Evolutionary conservation across 2,329 filamentous ascomycete genomes (phyloP).

Genomic region (Hypoxylon sp.): DNA sequence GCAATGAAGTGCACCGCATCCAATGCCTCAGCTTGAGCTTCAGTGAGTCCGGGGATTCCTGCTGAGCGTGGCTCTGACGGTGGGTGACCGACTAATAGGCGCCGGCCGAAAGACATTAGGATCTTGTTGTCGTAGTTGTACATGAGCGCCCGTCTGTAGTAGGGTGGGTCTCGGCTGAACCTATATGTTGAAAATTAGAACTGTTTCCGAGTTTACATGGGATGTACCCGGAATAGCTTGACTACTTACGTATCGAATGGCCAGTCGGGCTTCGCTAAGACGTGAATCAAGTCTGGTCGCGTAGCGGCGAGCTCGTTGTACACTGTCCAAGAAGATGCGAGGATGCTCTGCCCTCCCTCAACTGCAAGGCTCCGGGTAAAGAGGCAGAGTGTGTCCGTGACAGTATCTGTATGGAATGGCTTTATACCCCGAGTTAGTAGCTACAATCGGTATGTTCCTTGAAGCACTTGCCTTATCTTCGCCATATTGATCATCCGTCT

Average conservation of each 20-base stretch:
- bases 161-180: constrained; percentile 2
- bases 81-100: not conserved
- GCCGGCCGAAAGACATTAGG: constrained; percentile 2
- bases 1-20: constrained; percentile 6
- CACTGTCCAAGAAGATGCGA: not conserved
- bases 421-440: not conserved
- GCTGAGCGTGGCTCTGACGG: not conserved
- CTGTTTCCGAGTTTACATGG: not conserved
- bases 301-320: constrained; percentile 9
- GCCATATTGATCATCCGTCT: constrained; percentile 9
- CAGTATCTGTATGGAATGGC: constrained; percentile 13
- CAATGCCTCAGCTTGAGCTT: not conserved
- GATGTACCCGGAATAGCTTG: not conserved
- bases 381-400: constrained; percentile 8
- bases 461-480: not conserved
- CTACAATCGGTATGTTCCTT: not conserved
- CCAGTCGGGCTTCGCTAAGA: constrained; percentile 3
- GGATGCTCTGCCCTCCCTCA: not conserved
- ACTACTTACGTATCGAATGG: constrained; percentile 3
- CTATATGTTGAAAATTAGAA: not conserved
- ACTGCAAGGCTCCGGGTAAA: constrained; percentile 2
- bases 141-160: constrained; percentile 4
- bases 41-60: constrained; percentile 1
- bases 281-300: constrained; percentile 4
- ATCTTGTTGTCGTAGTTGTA: constrained; percentile 6